Percentiles rank a stretch among this genome's conserved stretches.
phyloP scores from a whole-genome alignment of 495 filamentous ascomycete species.

The Beverwykella pulmonaria region DNA sequence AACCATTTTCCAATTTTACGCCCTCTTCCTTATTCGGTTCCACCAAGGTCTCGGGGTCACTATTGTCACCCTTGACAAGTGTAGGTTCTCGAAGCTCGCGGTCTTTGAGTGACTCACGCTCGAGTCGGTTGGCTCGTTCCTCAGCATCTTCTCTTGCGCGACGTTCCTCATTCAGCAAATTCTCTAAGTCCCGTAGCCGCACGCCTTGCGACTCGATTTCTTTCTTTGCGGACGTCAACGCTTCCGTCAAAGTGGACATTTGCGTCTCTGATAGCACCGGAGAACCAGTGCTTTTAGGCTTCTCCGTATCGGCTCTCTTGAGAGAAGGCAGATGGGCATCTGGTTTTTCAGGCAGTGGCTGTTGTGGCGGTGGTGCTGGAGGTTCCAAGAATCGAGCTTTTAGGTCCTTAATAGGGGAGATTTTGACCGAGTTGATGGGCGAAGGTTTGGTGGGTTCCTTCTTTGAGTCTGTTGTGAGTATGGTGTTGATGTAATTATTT shows the following conservation, averaged over 20 bases:
- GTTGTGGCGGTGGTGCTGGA: constrained; percentile 86
- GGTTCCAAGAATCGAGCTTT: constrained; percentile 82
- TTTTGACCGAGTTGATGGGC: constrained; percentile 25
- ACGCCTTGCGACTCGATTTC: constrained; percentile 79
- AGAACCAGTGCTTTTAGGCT: constrained; percentile 63
- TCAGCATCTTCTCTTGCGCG: constrained; percentile 81
- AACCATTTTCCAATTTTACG: constrained; percentile 48
- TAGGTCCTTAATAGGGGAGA: constrained; percentile 54
- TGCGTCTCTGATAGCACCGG: constrained; percentile 51
- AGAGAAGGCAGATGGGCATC: constrained; percentile 67
- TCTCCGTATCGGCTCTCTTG: constrained; percentile 75
- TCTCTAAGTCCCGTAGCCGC: constrained; percentile 79
- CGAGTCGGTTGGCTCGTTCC: constrained; percentile 71
- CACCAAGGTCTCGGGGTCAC: constrained; percentile 30
- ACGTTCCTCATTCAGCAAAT: constrained; percentile 74
- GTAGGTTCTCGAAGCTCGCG: constrained; percentile 36
- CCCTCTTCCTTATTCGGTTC: constrained; percentile 52
- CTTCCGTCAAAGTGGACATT: constrained; percentile 78
- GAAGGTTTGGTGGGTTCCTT: constrained; percentile 55
- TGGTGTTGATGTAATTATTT: constrained; percentile 72
- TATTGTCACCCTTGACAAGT: constrained; percentile 35
- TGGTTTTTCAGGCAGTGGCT: constrained; percentile 87
- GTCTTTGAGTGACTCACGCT: constrained; percentile 52
- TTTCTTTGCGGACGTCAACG: constrained; percentile 74
- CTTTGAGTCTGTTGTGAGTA: constrained; percentile 72